phyloP scores from a whole-genome alignment of 257 asterid species.

The Solanum pennellii region DNA sequence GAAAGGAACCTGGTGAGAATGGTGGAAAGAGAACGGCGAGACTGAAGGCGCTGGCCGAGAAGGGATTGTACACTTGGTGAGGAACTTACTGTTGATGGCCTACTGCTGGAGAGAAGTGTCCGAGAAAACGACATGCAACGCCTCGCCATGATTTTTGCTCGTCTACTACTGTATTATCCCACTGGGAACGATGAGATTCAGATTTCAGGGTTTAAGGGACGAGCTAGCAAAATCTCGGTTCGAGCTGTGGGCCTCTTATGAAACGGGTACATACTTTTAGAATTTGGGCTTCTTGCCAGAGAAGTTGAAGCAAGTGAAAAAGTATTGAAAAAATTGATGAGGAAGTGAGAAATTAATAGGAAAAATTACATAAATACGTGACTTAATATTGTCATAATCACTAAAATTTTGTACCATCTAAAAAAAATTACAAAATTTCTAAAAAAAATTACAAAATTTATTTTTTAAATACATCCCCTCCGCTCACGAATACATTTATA shows the following conservation, averaged over 20 bases:
- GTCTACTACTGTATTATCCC: background rate
- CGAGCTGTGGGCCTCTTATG: background rate
- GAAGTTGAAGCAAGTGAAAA: too few relatives aligned
- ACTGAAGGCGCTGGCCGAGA: slow-evolving; percentile 1
- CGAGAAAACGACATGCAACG: slow-evolving; percentile 16
- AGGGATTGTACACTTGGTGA: slow-evolving; percentile 5
- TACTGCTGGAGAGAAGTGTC: slow-evolving; percentile 9
- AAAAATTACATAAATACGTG: too few relatives aligned
- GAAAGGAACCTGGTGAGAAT: slow-evolving; percentile 10
- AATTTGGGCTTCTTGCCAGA: too few relatives aligned
- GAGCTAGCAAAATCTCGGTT: background rate
- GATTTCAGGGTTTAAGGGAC: slow-evolving; percentile 5
- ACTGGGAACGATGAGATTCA: background rate
- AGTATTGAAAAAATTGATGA: too few relatives aligned
- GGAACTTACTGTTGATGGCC: slow-evolving; percentile 4
- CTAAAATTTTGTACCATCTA: too few relatives aligned
- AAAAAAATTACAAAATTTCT: too few relatives aligned
- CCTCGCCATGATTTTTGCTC: slow-evolving; percentile 14
- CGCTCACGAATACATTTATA: too few relatives aligned
- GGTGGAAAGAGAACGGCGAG: slow-evolving; percentile 20
- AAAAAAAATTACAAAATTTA: too few relatives aligned
- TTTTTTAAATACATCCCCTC: too few relatives aligned
- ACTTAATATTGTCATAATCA: too few relatives aligned
- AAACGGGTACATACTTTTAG: background rate
- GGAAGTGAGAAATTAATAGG: too few relatives aligned